A percentile compares a stretch with the other conserved stretches of the same genome.
These are phyloP conservation scores for Pleurostoma richardsiae DNA, from an alignment of 2,329 filamentous ascomycete species.

Conservation along the genomic window DNA sequence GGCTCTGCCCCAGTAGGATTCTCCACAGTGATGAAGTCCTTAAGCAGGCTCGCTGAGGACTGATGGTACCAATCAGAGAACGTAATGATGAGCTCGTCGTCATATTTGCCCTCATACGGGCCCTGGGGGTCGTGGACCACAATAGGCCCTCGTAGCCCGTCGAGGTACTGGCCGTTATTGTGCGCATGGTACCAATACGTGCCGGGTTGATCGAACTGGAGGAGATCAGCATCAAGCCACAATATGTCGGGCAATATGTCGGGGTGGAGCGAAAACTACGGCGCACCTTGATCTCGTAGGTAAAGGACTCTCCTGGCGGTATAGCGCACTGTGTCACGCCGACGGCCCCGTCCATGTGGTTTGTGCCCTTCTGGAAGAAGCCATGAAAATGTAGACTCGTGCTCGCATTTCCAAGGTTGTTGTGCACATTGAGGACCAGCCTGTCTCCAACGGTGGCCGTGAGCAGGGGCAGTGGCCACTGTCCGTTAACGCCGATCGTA, in stretches of 20 bases:
- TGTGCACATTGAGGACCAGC: slow-evolving; percentile 63
- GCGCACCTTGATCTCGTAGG: slow-evolving; percentile 34
- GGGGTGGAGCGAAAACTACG: background rate
- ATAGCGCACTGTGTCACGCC: slow-evolving; percentile 58
- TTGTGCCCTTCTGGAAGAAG: slow-evolving; percentile 71
- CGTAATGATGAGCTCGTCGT: slow-evolving; percentile 55
- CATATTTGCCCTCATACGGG: slow-evolving; percentile 47
- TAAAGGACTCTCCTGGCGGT: slow-evolving; percentile 49
- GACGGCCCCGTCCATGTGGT: slow-evolving; percentile 61
- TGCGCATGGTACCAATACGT: background rate
- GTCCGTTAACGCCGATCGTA: slow-evolving; percentile 67
- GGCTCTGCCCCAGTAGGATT: slow-evolving; percentile 29
- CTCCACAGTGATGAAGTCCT: slow-evolving; percentile 2
- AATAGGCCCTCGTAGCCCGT: slow-evolving; percentile 55
- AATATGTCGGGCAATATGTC: background rate
- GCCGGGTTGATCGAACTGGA: slow-evolving; percentile 30
- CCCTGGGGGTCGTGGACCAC: slow-evolving; percentile 54
- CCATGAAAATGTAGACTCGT: slow-evolving; percentile 74
- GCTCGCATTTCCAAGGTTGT: slow-evolving; percentile 57
- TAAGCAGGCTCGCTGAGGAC: slow-evolving; percentile 43
- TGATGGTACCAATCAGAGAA: slow-evolving; percentile 30
- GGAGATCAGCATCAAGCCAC: background rate
- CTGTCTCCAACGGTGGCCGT: slow-evolving; percentile 70
- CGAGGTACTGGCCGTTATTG: background rate
- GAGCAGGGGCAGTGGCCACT: slow-evolving; percentile 70